These are phyloP conservation scores for Quercus gilva DNA, from an alignment of 306 rosid genomes.

Conservation along the genomic window DNA sequence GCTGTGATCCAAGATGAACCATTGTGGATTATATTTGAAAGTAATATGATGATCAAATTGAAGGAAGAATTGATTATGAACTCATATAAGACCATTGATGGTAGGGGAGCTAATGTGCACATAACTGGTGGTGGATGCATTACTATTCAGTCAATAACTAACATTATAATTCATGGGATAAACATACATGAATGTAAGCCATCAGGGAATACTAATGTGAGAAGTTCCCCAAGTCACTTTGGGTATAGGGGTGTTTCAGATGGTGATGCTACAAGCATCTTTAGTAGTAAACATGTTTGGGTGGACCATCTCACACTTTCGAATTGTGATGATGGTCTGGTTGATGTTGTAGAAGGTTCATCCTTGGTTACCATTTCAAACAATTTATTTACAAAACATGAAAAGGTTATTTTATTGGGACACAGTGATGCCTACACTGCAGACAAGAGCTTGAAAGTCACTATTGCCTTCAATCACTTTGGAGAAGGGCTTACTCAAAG, in stretches of 20 bases:
- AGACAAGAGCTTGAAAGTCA: constrained; percentile 94
- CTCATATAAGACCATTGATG: constrained; percentile 90
- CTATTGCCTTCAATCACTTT: constrained; percentile 93
- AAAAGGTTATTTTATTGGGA: constrained; percentile 87
- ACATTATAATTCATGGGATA: constrained; percentile 78
- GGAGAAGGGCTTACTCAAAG: constrained; percentile 97
- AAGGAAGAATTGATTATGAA: constrained; percentile 93
- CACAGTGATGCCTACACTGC: constrained; percentile 75
- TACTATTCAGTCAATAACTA: constrained; percentile 75
- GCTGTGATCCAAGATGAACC: constrained; percentile 93
- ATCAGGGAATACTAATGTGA: constrained; percentile 84
- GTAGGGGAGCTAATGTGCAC: constrained; percentile 90
- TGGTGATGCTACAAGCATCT: constrained; percentile 89
- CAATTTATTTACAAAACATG: constrained; percentile 95
- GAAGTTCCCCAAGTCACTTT: constrained; percentile 71
- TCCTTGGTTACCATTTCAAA: constrained; percentile 80
- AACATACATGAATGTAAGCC: constrained; percentile 84
- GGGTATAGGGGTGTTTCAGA: constrained; percentile 91
- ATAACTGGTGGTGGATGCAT: constrained; percentile 97
- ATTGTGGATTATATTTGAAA: constrained; percentile 77
- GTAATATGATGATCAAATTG: constrained; percentile 79
- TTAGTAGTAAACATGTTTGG: constrained; percentile 90
- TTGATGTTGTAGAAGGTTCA: constrained; percentile 86
- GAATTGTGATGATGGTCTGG: constrained; percentile 70
- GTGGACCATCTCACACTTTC: constrained; percentile 91